Base-by-base conservation (phyloP, 768 basidiomycete genomes). In the Leccinum pellstonianum region DNA sequence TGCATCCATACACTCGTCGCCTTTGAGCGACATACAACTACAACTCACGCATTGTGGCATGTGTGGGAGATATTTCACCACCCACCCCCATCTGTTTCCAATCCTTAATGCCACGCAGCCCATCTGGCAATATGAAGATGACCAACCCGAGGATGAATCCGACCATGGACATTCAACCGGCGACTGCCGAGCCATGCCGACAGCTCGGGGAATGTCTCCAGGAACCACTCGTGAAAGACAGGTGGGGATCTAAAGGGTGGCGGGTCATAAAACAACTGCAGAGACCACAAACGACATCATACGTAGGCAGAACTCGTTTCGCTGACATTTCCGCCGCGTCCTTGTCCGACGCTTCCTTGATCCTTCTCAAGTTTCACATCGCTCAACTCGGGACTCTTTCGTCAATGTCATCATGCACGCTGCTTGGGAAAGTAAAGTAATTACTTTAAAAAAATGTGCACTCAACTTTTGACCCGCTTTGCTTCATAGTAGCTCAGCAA, bases 161-260 rank as follows among this genome's bases (percentile, higher is more conserved):
- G 21, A 98, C 91, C 91, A 99, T 98, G 1, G 91, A 97, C 89
- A 97, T 98, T 80, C 65, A 93, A 73, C n/a, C 96, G 86, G 25
- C 25, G 25, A 70, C 91, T 91, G 1, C 88, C 84, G n/a, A 98
- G 81, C 97, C 97, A 99, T 0, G 92, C 90, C 0, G 91, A 88
- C 0, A 96, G 97, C 66, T 99, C 97, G 0, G 97, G 95, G 76
- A 98, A 98, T 0, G 90, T 95, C 70, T 94, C 91, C 35, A 96
- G 75, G 73, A 99, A 98, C 97, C 97, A 99, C 64, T 97, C 92
- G 64, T 96, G 92, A 70, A 99, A 94, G 12, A 98, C 86, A 0
- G 95, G 90, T 0, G 87, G 88, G 65, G 80, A 90, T 27, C 90
- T 93, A 60, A 3, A 10, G 29, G 23, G 4, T 10, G 14, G 6